Conservation (phyloP, 2,329 filamentous ascomycete genomes). For the Pseudogymnoascus sp. region DNA sequence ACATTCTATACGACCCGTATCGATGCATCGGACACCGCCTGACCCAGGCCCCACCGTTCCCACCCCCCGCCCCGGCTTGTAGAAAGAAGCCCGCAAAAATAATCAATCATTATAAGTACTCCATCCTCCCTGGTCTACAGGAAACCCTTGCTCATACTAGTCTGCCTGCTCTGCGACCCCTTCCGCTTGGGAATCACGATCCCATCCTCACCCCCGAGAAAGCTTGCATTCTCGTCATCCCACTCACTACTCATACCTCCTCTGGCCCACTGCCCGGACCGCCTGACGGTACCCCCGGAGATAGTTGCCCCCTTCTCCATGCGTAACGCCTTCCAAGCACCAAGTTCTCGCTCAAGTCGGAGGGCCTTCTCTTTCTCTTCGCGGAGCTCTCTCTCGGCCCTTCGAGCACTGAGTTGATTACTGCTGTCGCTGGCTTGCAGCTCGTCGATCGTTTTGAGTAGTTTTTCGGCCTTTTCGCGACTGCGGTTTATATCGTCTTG, state of each 20-base stretch:
- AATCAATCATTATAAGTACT: slow-evolving; percentile 4
- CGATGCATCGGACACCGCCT: neutral
- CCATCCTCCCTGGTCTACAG: slow-evolving; percentile 36
- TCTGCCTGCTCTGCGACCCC: slow-evolving; percentile 53
- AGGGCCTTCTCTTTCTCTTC: slow-evolving; percentile 79
- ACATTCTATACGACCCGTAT: neutral
- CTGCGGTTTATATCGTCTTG: slow-evolving; percentile 76
- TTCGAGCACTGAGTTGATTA: slow-evolving; percentile 71
- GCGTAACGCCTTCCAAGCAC: slow-evolving; percentile 67
- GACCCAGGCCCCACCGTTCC: neutral
- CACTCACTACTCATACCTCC: slow-evolving; percentile 26
- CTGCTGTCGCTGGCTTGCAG: slow-evolving; percentile 80
- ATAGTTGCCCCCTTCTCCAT: slow-evolving; percentile 45
- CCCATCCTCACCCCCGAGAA: slow-evolving; percentile 16
- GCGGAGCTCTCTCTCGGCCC: slow-evolving; percentile 81
- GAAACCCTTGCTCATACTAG: slow-evolving; percentile 73
- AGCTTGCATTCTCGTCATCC: slow-evolving; percentile 27
- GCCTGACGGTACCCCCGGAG: slow-evolving; percentile 15
- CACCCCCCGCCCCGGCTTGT: neutral
- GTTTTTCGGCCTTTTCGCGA: slow-evolving; percentile 83
- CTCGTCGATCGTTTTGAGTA: slow-evolving; percentile 87
- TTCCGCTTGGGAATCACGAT: slow-evolving; percentile 57
- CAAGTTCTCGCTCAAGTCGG: slow-evolving; percentile 79
- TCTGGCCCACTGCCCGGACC: slow-evolving; percentile 21
- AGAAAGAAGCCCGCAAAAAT: neutral